Evolutionary conservation across 768 basidiomycete genomes (phyloP).

Genomic region (Hydnomerulius pinastri): DNA sequence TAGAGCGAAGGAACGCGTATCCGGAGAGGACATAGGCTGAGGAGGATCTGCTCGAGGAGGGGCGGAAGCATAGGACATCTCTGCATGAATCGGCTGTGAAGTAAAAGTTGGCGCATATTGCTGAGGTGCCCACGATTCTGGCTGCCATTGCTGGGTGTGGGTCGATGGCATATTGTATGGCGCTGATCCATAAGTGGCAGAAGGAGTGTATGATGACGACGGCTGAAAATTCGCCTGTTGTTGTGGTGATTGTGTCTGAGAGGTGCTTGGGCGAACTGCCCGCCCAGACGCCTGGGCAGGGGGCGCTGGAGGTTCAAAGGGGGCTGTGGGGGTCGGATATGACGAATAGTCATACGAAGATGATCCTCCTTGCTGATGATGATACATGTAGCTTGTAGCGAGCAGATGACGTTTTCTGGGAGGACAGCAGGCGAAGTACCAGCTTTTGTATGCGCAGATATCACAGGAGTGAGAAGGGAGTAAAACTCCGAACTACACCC

Average conservation of each 20-base stretch:
- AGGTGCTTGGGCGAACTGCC: conserved; percentile 28
- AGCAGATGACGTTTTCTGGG: conserved; percentile 42
- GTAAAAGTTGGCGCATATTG: conserved; percentile 33
- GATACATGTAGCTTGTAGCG: conserved; percentile 58
- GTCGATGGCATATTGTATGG: conserved; percentile 29
- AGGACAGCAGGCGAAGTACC: conserved; percentile 20
- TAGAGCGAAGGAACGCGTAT: conserved; percentile 32
- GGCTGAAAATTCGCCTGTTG: conserved; percentile 27
- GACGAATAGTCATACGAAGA: conserved; percentile 53
- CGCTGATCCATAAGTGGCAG: conserved; percentile 31
- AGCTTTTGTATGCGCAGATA: conserved; percentile 34
- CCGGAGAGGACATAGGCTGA: conserved; percentile 28
- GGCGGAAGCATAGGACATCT: conserved; percentile 36
- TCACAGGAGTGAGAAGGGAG: conserved; percentile 26
- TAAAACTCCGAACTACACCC: conserved; percentile 30
- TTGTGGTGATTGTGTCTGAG: conserved; percentile 35
- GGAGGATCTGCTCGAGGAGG: conserved; percentile 35
- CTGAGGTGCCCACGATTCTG: conserved; percentile 42
- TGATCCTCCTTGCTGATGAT: conserved; percentile 43
- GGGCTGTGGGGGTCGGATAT: conserved; percentile 37
- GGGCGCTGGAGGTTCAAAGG: conserved; percentile 27
- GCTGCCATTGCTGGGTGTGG: conserved; percentile 41
- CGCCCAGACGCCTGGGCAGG: conserved; percentile 33
- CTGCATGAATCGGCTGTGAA: conserved; percentile 35
- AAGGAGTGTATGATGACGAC: conserved; percentile 30